phyloP scores from a whole-genome alignment of 352 stramenopile genomes.

The Globisporangium nagaii region DNA sequence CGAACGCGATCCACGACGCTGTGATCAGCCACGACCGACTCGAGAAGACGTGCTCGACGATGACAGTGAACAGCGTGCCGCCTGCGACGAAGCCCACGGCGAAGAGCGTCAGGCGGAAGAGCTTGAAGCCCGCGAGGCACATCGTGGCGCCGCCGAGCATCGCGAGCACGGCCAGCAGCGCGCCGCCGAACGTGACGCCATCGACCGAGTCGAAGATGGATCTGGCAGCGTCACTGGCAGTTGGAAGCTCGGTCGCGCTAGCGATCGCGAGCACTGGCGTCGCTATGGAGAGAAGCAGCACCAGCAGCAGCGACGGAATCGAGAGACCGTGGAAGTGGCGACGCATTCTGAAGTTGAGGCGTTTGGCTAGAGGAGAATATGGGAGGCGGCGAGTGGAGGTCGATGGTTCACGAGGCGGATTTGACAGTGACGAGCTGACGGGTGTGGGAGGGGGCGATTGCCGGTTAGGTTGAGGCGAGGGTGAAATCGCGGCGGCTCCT shows the following conservation, averaged over 20 bases:
- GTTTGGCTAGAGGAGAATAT: no score
- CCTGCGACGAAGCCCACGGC: slow-evolving; percentile 44
- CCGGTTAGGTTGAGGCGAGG: no score
- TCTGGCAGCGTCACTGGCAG: slow-evolving; percentile 7
- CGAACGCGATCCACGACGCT: slow-evolving; percentile 44
- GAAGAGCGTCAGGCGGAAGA: slow-evolving; percentile 55
- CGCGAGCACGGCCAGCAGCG: slow-evolving; percentile 27
- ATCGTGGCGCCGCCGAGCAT: slow-evolving; percentile 29
- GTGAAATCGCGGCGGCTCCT: no score
- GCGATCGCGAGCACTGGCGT: neutral
- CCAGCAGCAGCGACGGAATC: neutral
- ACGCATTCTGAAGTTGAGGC: neutral
- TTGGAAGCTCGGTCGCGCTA: neutral
- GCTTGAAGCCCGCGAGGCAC: slow-evolving; percentile 38
- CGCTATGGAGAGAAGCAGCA: neutral
- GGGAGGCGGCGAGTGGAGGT: no score
- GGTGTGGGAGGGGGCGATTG: no score
- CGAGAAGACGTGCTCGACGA: slow-evolving; percentile 32
- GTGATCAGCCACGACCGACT: slow-evolving; percentile 32
- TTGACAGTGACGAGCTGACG: neutral
- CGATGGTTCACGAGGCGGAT: neutral
- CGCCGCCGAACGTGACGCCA: slow-evolving; percentile 26
- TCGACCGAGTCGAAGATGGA: slow-evolving; percentile 33
- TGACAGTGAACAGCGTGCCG: slow-evolving; percentile 29
- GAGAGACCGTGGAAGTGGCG: no score